A percentile compares a stretch with the other conserved stretches of the same genome.
phyloP scores from a whole-genome alignment of 768 basidiomycete genomes.

The Hydnomerulius pinastri region DNA sequence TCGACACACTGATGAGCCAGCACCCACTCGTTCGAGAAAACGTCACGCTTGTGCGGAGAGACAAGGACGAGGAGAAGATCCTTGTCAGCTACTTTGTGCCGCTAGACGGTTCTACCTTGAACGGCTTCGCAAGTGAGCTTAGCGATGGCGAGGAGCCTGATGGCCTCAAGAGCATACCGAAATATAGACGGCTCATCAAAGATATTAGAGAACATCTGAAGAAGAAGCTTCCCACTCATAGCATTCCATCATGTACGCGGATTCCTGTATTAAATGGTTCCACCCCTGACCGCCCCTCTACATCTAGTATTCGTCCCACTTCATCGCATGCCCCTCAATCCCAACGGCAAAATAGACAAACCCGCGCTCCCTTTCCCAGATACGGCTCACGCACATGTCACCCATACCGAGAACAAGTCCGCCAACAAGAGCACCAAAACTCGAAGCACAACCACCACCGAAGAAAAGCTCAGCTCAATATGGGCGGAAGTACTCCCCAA shows the following conservation, averaged over 20 bases:
- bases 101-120: slow-evolving; percentile 63
- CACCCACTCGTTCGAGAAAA: slow-evolving; percentile 96
- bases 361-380: slow-evolving; percentile 98
- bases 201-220: slow-evolving; percentile 94
- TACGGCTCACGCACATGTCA: slow-evolving; percentile 63
- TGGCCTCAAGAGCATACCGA: slow-evolving; percentile 73
- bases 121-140: slow-evolving; percentile 71
- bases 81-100: slow-evolving; percentile 98
- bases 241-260: slow-evolving; percentile 81
- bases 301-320: slow-evolving; percentile 88
- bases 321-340: slow-evolving; percentile 94
- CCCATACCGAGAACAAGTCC: slow-evolving; percentile 42
- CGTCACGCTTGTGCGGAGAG: slow-evolving; percentile 92
- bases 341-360: slow-evolving; percentile 99
- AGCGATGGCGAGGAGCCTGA: slow-evolving; percentile 49
- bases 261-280: not conserved
- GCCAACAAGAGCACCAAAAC: slow-evolving; percentile 29
- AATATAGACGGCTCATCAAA: slow-evolving; percentile 86
- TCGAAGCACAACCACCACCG: slow-evolving; percentile 61
- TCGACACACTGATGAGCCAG: slow-evolving; percentile 93
- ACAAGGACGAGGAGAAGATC: slow-evolving; percentile 99
- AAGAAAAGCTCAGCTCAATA: slow-evolving; percentile 78
- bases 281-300: slow-evolving; percentile 5
- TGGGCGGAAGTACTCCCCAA: slow-evolving; percentile 84
- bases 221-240: slow-evolving; percentile 95